Evolutionary conservation across 2,329 filamentous ascomycete genomes (phyloP).

Genomic region (Fusarium sp.): DNA sequence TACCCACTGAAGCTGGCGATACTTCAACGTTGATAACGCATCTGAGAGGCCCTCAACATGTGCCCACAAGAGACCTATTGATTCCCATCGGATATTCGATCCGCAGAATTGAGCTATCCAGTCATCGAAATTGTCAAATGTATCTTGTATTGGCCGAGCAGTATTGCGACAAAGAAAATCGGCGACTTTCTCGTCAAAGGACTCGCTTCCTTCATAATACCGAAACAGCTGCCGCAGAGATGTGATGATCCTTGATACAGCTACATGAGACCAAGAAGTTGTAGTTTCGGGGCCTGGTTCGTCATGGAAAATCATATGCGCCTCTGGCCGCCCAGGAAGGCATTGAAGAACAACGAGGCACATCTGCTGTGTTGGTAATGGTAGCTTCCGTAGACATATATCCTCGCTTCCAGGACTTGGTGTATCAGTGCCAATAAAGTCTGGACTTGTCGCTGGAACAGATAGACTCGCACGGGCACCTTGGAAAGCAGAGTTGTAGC

Average conservation of each 20-base stretch:
- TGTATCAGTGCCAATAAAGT: neutral
- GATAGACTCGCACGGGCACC: conserved; percentile 56
- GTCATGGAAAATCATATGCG: conserved; percentile 28
- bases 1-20: conserved; percentile 22
- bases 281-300: conserved; percentile 13
- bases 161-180: conserved; percentile 55
- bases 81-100: conserved; percentile 57
- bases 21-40: conserved; percentile 20
- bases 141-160: conserved; percentile 51
- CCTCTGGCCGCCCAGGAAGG: conserved; percentile 27
- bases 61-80: conserved; percentile 54
- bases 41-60: conserved; percentile 32
- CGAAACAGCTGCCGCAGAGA: conserved; percentile 52
- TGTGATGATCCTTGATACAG: conserved; percentile 48
- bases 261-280: conserved; percentile 50
- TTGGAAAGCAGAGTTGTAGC: conserved; percentile 55
- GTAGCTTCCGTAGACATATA: conserved; percentile 31
- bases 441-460: conserved; percentile 40
- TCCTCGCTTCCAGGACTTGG: neutral
- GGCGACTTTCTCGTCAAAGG: conserved; percentile 53
- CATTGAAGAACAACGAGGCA: conserved; percentile 26
- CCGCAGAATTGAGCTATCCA: conserved; percentile 57
- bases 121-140: conserved; percentile 47
- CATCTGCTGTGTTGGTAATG: conserved; percentile 37
- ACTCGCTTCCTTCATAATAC: conserved; percentile 42